These are phyloP conservation scores for Aspergillus cavernicola DNA, from an alignment of 495 filamentous ascomycete species.

Conservation along the genomic window DNA sequence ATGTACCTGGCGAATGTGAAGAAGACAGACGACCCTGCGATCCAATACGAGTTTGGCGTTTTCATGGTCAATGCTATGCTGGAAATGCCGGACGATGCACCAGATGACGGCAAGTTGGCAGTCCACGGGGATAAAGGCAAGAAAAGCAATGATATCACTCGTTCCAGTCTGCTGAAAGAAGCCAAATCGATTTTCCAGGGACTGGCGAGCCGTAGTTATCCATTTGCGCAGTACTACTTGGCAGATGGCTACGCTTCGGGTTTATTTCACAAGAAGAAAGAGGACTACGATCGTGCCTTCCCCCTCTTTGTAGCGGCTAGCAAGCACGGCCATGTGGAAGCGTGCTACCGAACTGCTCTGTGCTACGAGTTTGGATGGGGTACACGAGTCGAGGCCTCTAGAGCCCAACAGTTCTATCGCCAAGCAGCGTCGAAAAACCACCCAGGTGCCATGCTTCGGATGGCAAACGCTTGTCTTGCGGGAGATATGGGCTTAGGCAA, in stretches of 20 bases:
- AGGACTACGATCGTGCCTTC: conserved; percentile 87
- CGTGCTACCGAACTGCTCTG: conserved; percentile 86
- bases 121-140: conserved; percentile 30
- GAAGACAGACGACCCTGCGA: conserved; percentile 83
- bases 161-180: conserved; percentile 74
- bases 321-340: conserved; percentile 97
- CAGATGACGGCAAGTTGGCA: conserved; percentile 37
- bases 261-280: conserved; percentile 86
- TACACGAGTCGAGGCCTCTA: conserved; percentile 77
- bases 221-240: conserved; percentile 96
- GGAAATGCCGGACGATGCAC: conserved; percentile 48
- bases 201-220: conserved; percentile 80
- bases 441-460: conserved; percentile 87
- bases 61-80: conserved; percentile 86
- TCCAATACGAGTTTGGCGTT: conserved; percentile 93
- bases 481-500: conserved; percentile 82
- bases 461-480: conserved; percentile 84
- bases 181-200: conserved; percentile 84
- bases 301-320: conserved; percentile 87
- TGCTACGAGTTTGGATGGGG: conserved; percentile 99
- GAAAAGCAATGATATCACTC: conserved; percentile 42
- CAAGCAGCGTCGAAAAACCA: conserved; percentile 89
- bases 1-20: conserved; percentile 97
- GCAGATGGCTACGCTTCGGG: conserved; percentile 92
- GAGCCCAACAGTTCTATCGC: conserved; percentile 91